Conservation (phyloP, 495 filamentous ascomycete genomes). For the Cercophora sp. region DNA sequence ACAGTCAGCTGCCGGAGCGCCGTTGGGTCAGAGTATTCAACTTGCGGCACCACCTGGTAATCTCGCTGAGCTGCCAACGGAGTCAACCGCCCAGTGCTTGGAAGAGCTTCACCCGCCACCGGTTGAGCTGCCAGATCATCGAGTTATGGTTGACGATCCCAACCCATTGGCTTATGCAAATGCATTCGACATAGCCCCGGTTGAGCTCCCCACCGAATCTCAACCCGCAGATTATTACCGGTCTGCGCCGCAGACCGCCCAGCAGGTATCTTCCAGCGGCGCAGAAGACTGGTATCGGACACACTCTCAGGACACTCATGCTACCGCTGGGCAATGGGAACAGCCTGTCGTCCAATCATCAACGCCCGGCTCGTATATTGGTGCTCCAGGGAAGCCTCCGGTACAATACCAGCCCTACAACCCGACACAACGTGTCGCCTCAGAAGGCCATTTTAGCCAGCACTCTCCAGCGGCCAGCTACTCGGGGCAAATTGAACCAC, state of each 20-base stretch:
- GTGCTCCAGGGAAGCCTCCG: no score
- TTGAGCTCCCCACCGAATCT: constrained; percentile 29
- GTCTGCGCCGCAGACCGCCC: no score
- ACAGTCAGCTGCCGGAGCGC: no score
- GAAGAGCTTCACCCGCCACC: constrained; percentile 39
- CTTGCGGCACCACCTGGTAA: constrained; percentile 34
- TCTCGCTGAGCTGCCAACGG: constrained; percentile 42
- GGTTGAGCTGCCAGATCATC: constrained; percentile 36
- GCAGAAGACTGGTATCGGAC: no score
- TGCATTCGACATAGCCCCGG: constrained; percentile 32
- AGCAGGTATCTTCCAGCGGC: not conserved
- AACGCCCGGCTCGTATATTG: no score
- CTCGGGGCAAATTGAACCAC: no score
- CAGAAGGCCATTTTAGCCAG: constrained; percentile 13
- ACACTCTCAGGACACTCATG: no score
- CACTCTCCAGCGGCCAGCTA: constrained; percentile 9
- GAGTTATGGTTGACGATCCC: constrained; percentile 13
- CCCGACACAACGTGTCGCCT: constrained; percentile 14
- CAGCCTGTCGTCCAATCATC: no score
- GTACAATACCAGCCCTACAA: constrained; percentile 34
- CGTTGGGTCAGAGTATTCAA: no score
- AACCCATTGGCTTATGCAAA: constrained; percentile 18
- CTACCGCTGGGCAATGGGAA: no score
- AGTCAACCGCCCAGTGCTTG: constrained; percentile 29
- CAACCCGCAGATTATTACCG: no score